These are phyloP conservation scores for Candida boidinii DNA, from an alignment of 805 yeast species.

Conservation along the genomic window DNA sequence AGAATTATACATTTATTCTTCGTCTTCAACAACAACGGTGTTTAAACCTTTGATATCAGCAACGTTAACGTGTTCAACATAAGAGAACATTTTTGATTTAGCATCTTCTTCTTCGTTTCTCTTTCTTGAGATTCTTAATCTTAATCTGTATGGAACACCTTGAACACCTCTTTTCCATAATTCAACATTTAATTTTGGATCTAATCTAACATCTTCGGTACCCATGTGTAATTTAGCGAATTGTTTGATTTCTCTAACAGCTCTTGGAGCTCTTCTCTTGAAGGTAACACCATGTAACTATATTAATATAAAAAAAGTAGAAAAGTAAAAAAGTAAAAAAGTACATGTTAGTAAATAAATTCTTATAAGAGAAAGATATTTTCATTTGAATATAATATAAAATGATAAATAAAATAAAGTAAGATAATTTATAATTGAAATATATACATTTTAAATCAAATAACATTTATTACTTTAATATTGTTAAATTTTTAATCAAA, in stretches of 20 bases:
- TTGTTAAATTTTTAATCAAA: too few species aligned
- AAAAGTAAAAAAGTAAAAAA: too few species aligned
- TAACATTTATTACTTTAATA: too few species aligned
- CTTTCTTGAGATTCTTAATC: conserved; percentile 94
- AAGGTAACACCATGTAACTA: conserved; percentile 96
- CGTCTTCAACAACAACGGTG: conserved; percentile 89
- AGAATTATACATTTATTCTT: conserved; percentile 22
- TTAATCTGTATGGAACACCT: conserved; percentile 97
- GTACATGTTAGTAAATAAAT: neutral
- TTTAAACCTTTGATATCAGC: conserved; percentile 95
- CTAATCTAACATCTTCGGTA: conserved; percentile 97
- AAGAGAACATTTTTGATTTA: conserved; percentile 93
- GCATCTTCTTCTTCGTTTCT: conserved; percentile 99
- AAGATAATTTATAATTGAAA: too few species aligned
- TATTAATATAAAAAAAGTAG: too few species aligned
- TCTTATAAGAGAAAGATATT: too few species aligned
- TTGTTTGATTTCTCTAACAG: conserved; percentile 98
- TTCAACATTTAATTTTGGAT: conserved; percentile 96
- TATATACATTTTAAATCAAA: too few species aligned
- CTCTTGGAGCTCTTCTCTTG: conserved; percentile 99
- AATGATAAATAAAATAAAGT: too few species aligned
- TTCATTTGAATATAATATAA: too few species aligned
- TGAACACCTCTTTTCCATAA: conserved; percentile 99
- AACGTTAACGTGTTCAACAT: conserved; percentile 94
- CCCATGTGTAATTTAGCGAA: conserved; percentile 99